phyloP scores from a whole-genome alignment of 495 filamentous ascomycete genomes.

The Aspergillus asperescens region DNA sequence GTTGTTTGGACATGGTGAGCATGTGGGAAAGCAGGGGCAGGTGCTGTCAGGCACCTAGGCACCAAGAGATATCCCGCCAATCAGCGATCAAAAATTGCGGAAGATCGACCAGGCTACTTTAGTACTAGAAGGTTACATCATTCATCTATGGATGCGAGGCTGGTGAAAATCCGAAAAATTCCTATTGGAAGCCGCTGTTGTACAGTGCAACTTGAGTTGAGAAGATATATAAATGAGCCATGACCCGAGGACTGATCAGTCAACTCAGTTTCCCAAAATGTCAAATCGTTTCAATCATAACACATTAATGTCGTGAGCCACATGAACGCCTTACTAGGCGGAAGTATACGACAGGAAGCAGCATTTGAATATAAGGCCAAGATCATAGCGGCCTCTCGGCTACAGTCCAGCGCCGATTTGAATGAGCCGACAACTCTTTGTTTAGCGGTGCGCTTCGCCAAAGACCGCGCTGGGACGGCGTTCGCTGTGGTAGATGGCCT shows the following conservation, averaged over 20 bases:
- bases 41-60: slow-evolving; percentile 26
- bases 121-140: neutral
- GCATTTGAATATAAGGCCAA: neutral
- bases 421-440: slow-evolving; percentile 27
- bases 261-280: neutral
- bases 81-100: neutral
- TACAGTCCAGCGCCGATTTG: slow-evolving; percentile 43
- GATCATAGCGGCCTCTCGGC: slow-evolving; percentile 36
- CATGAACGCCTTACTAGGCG: neutral
- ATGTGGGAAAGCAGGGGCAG: neutral
- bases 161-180: neutral
- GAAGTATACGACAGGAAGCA: neutral
- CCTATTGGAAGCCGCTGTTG: neutral
- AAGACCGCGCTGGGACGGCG: slow-evolving; percentile 37
- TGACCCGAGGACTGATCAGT: neutral
- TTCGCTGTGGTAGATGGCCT: slow-evolving; percentile 31
- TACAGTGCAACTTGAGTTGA: neutral
- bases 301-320: neutral
- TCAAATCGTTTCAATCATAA: neutral
- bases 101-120: slow-evolving; percentile 5
- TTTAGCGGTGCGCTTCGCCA: slow-evolving; percentile 38
- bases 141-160: neutral
- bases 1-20: neutral
- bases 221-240: neutral
- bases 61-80: slow-evolving; percentile 21